Evolutionary conservation across 1,284 basidiomycete genomes (phyloP).

Genomic region (Phlebopus sp.): DNA sequence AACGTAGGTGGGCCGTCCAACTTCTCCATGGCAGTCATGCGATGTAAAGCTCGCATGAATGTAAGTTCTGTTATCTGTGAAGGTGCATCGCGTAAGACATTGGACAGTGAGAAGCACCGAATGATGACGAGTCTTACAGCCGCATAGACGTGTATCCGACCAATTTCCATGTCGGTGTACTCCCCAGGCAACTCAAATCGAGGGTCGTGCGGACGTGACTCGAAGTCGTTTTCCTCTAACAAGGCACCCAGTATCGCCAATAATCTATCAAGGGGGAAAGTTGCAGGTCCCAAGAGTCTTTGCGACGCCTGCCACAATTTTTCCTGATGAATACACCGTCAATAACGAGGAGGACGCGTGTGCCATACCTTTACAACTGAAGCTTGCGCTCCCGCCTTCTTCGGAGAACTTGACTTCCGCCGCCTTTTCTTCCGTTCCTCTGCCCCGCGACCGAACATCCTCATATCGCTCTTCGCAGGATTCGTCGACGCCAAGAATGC

Average conservation of each 20-base stretch:
- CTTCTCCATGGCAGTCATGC: slow-evolving; percentile 64
- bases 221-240: slow-evolving; percentile 77
- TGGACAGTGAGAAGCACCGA: background rate
- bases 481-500: slow-evolving; percentile 87
- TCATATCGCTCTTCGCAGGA: slow-evolving; percentile 75
- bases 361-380: slow-evolving; percentile 49
- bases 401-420: slow-evolving; percentile 43
- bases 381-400: slow-evolving; percentile 35
- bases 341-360: background rate
- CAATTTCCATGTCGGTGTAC: slow-evolving; percentile 67
- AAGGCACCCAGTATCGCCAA: slow-evolving; percentile 82
- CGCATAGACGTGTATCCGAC: slow-evolving; percentile 55
- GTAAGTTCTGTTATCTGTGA: slow-evolving; percentile 70
- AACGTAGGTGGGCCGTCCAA: slow-evolving; percentile 68
- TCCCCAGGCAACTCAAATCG: slow-evolving; percentile 56
- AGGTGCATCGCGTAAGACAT: slow-evolving; percentile 2
- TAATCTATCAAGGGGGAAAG: slow-evolving; percentile 82
- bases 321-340: background rate
- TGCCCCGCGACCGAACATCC: slow-evolving; percentile 74
- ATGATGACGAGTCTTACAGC: slow-evolving; percentile 41
- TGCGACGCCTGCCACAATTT: slow-evolving; percentile 59
- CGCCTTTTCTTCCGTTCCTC: slow-evolving; percentile 65
- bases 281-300: slow-evolving; percentile 73
- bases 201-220: slow-evolving; percentile 43
- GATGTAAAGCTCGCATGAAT: slow-evolving; percentile 63